Evolutionary conservation across 805 yeast genomes (phyloP).

Genomic region (Yarrowia yakushimensis): DNA sequence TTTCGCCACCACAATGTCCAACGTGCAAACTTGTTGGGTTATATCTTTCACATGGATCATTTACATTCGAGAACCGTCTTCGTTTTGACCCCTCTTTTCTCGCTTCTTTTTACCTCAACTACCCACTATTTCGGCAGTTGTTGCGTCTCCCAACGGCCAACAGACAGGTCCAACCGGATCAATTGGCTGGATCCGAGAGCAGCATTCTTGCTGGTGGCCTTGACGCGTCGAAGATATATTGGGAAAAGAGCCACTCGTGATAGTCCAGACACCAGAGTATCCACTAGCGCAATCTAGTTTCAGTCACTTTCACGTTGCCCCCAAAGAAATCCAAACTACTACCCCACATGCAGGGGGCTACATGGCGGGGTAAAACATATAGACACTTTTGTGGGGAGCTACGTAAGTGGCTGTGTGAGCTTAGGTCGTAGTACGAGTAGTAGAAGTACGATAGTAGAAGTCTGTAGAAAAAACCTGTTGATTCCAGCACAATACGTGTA

Average conservation of each 20-base stretch:
- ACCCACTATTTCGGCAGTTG: background rate
- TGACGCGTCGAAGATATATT: background rate
- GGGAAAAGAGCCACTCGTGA: too few species aligned
- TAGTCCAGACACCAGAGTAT: too few species aligned
- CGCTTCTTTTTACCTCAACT: background rate
- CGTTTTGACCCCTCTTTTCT: constrained; percentile 15
- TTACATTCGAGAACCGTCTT: constrained; percentile 8
- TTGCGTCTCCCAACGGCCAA: constrained; percentile 9
- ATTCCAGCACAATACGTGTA: too few species aligned
- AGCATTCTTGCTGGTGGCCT: background rate
- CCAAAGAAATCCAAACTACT: background rate
- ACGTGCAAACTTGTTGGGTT: background rate
- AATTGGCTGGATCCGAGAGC: background rate
- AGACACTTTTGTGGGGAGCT: too few species aligned
- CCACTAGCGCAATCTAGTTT: too few species aligned
- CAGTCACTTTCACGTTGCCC: background rate
- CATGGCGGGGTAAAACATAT: background rate
- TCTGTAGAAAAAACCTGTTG: too few species aligned
- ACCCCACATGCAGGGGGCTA: constrained; percentile 20
- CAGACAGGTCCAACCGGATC: background rate
- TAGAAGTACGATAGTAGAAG: too few species aligned
- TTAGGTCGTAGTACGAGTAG: too few species aligned
- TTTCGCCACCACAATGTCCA: background rate
- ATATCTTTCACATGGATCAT: background rate
- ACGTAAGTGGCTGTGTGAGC: too few species aligned